phyloP scores from a whole-genome alignment of 2,329 filamentous ascomycete species.

The Xylaria multiplex region DNA sequence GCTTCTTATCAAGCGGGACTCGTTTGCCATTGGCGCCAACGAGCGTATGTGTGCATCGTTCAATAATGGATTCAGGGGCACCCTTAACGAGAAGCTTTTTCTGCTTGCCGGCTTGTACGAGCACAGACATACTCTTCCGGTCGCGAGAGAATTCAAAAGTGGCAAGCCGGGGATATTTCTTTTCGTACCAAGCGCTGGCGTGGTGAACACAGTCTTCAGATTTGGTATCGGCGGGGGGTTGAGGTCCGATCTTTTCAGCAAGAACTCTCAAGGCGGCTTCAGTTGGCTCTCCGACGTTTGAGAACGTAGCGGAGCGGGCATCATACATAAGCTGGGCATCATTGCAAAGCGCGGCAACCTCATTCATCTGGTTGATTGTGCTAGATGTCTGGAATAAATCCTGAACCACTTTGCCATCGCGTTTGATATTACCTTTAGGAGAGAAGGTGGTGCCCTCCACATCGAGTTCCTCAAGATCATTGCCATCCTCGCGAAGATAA shows the following conservation, averaged over 20 bases:
- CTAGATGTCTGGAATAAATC: slow-evolving; percentile 76
- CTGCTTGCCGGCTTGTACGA: slow-evolving; percentile 75
- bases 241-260: slow-evolving; percentile 93
- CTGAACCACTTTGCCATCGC: slow-evolving; percentile 72
- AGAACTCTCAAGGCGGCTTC: slow-evolving; percentile 92
- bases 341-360: slow-evolving; percentile 84
- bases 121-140: slow-evolving; percentile 98
- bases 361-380: slow-evolving; percentile 81
- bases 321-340: slow-evolving; percentile 87
- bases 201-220: slow-evolving; percentile 78
- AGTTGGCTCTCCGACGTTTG: slow-evolving; percentile 91
- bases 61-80: slow-evolving; percentile 92
- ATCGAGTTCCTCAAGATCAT: slow-evolving; percentile 82
- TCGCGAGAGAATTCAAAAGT: slow-evolving; percentile 98
- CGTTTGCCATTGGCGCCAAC: slow-evolving; percentile 82
- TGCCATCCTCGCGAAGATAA: slow-evolving; percentile 78
- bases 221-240: slow-evolving; percentile 65
- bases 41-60: slow-evolving; percentile 86
- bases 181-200: slow-evolving; percentile 86
- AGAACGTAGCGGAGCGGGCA: slow-evolving; percentile 75
- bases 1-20: slow-evolving; percentile 75
- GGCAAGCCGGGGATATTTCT: slow-evolving; percentile 76
- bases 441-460: slow-evolving; percentile 94
- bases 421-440: slow-evolving; percentile 78
- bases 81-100: slow-evolving; percentile 95